Conservation (phyloP, 108 stramenopile genomes). For the Nitzschia palea region DNA sequence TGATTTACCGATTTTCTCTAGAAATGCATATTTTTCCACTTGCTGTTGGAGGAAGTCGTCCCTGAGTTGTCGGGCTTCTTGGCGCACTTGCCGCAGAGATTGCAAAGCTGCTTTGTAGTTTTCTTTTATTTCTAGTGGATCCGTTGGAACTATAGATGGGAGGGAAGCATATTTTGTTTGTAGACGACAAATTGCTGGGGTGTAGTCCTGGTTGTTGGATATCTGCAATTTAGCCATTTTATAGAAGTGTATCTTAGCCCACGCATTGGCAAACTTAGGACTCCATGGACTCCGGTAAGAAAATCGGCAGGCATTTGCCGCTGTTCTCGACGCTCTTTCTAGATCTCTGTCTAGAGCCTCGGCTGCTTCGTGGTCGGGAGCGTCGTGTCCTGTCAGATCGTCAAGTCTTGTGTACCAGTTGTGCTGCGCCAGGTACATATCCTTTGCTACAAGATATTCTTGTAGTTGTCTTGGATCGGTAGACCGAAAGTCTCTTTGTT, state of each 20-base stretch:
- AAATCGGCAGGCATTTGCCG: background rate
- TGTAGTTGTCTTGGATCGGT: too few relatives aligned
- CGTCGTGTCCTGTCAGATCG: too few relatives aligned
- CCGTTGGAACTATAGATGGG: background rate
- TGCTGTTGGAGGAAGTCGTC: background rate
- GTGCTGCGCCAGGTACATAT: too few relatives aligned
- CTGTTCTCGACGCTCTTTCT: background rate
- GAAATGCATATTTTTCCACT: background rate
- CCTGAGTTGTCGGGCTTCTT: background rate
- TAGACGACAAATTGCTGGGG: background rate
- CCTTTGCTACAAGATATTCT: too few relatives aligned
- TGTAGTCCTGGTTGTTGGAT: background rate
- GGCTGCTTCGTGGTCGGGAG: background rate
- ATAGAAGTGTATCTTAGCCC: background rate
- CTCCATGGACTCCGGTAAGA: background rate
- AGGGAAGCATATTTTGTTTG: background rate
- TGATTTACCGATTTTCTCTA: background rate
- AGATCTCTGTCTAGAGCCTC: background rate
- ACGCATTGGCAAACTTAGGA: background rate
- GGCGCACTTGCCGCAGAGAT: background rate
- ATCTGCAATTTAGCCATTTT: background rate
- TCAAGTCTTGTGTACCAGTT: too few relatives aligned
- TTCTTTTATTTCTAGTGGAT: background rate
- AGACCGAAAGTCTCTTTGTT: too few relatives aligned
- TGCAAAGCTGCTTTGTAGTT: background rate